Evolutionary conservation across 1,139 yeast genomes (phyloP).

Genomic region (Candida sojae): DNA sequence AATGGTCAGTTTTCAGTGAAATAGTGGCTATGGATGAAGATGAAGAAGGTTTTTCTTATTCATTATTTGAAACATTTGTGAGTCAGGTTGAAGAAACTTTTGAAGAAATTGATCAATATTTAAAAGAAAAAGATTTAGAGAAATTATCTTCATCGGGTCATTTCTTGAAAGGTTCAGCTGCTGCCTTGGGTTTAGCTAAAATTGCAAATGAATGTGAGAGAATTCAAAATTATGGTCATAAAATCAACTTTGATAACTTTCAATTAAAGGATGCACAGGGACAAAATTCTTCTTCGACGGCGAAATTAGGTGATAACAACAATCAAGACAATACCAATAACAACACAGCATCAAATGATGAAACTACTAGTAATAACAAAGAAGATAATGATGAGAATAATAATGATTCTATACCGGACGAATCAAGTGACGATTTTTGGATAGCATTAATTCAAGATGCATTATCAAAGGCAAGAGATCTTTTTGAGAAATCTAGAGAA

Average conservation of each 20-base stretch:
- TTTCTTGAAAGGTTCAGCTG: slow-evolving; percentile 92
- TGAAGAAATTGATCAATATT: slow-evolving; percentile 62
- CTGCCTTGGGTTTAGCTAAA: slow-evolving; percentile 82
- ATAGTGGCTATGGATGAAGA: slow-evolving; percentile 91
- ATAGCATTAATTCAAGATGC: slow-evolving; percentile 54
- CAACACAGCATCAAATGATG: neutral
- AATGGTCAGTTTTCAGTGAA: slow-evolving; percentile 88
- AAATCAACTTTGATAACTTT: slow-evolving; percentile 46
- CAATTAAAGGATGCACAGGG: slow-evolving; percentile 17
- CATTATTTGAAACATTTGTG: slow-evolving; percentile 77
- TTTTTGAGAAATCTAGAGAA: slow-evolving; percentile 55
- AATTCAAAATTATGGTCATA: slow-evolving; percentile 86
- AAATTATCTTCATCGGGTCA: slow-evolving; percentile 81
- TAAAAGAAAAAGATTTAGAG: slow-evolving; percentile 50
- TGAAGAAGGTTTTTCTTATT: slow-evolving; percentile 82
- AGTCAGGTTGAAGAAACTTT: slow-evolving; percentile 89
- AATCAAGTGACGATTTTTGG: slow-evolving; percentile 46
- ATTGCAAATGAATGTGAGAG: slow-evolving; percentile 89
- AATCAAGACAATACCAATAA: slow-evolving; percentile 15
- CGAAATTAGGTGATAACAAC: neutral
- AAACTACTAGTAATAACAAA: neutral
- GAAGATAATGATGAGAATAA: neutral
- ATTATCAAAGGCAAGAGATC: slow-evolving; percentile 55
- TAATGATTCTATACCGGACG: slow-evolving; percentile 14
- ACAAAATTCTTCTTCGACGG: neutral